Base-by-base conservation (phyloP, 139 green algal genomes). In the Coccomyxa sp. region DNA sequence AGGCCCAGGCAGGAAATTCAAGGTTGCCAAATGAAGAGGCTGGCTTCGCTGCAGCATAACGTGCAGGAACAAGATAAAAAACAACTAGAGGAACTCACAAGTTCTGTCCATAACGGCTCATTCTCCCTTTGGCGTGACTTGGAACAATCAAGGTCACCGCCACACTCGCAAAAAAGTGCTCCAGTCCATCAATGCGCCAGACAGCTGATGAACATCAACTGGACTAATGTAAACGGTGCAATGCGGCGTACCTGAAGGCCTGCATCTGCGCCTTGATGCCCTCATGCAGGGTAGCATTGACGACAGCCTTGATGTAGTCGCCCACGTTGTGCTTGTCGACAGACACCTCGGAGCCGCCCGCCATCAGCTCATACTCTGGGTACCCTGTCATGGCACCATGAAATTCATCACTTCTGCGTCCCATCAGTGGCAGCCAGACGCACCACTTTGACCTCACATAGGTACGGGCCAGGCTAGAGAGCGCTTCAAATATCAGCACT, bases 251-350 rank as follows among this genome's bases (percentile, higher is more conserved):
- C 83, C 71, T 82, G 81, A 88, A 88, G 28, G 67, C 67, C 15
- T 68, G 38, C 85, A 88, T 67, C 81, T 88, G 85, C 14, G 28
- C 13, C 28, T 67, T 77, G 13, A 99, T 91, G 84, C 97, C 97
- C 0, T 67, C 81, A 0, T 91, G 89, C 81, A 99, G 85, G 4
- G 88, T 94, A 0, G 96, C 97, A 76, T 98, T 91, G 81, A 98
- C 92, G 68, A 99, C 93, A 0, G 91, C 90, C 15, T 88, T 86
- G 0, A 98, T 88, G 88, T 98, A 99, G 57, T 93, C 81, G 13
- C 79, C 82, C n/a, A 96, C 80, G 88, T 96, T 97, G 77, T 80
- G 71, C 16, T 79, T 83, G 18, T 85, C 90, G 60, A 99, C 95
- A 14, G 82, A 57, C 51, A 91, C 71, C 27, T 97, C 90, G 1